These are phyloP conservation scores for Boletus rubescentipes DNA, from an alignment of 768 basidiomycete species.

Conservation along the genomic window DNA sequence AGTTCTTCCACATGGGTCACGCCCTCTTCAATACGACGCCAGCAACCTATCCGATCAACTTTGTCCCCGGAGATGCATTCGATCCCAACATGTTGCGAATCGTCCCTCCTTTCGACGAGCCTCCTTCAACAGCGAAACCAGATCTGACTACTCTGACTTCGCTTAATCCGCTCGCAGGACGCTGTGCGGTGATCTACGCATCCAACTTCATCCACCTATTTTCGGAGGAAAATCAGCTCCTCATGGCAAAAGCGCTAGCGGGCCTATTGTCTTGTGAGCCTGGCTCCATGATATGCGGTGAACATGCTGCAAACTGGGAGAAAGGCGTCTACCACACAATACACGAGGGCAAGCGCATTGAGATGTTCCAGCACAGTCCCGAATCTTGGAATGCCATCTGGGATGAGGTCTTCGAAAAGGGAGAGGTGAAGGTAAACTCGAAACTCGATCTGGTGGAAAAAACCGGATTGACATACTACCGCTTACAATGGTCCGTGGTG, in stretches of 20 bases:
- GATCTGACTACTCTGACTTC: constrained; percentile 38
- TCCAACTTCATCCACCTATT: constrained; percentile 47
- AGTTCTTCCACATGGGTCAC: constrained; percentile 59
- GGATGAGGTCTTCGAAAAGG: constrained; percentile 36
- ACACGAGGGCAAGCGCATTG: neutral
- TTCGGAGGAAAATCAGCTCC: constrained; percentile 27
- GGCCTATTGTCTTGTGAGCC: constrained; percentile 29
- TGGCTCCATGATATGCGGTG: constrained; percentile 35
- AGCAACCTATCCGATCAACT: constrained; percentile 48
- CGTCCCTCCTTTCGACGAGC: constrained; percentile 28
- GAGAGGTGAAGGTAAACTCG: constrained; percentile 8
- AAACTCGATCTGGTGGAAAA: neutral
- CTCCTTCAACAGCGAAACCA: constrained; percentile 25
- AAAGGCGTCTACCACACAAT: neutral
- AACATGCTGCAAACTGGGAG: constrained; percentile 18
- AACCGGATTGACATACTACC: neutral
- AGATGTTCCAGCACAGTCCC: constrained; percentile 32
- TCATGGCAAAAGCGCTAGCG: constrained; percentile 29
- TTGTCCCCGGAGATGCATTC: constrained; percentile 57
- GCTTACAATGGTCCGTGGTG: constrained; percentile 28
- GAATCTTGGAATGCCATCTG: constrained; percentile 39
- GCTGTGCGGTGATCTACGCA: constrained; percentile 49
- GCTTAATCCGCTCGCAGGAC: constrained; percentile 48
- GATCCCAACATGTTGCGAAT: constrained; percentile 43
- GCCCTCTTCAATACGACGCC: constrained; percentile 57